Percentiles rank a stretch among this genome's conserved stretches.
These are phyloP conservation scores for Platanthera zijinensis DNA, from an alignment of 106 monocot genomes.

Conservation along the genomic window DNA sequence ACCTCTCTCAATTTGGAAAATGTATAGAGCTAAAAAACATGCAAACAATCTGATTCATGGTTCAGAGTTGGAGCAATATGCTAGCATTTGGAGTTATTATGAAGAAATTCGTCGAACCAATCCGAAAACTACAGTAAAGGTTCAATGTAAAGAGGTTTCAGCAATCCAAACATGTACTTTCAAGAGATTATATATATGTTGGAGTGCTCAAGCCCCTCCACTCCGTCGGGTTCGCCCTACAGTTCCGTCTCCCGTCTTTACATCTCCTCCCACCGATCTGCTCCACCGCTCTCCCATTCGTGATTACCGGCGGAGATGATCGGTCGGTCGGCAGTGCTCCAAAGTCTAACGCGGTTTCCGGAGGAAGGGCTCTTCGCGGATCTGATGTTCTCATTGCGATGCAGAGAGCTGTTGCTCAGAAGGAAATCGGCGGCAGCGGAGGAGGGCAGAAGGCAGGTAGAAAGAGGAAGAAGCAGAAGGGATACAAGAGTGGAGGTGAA, in stretches of 20 bases:
- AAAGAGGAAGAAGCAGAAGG: not conserved
- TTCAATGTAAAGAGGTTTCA: too few species aligned
- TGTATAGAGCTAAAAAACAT: too few species aligned
- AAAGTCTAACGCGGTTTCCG: not conserved
- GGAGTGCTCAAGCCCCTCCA: not conserved
- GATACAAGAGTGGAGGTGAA: not conserved
- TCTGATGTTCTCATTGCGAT: conserved; percentile 17
- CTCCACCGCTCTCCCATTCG: not conserved
- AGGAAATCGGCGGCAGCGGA: not conserved
- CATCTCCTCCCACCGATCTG: not conserved
- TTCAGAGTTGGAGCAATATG: too few species aligned
- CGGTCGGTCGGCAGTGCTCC: not conserved
- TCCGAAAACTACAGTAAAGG: too few species aligned
- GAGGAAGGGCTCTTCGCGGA: conserved; percentile 1
- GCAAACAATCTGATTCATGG: too few species aligned
- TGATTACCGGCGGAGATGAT: not conserved
- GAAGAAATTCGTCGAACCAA: too few species aligned
- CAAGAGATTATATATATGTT: too few species aligned
- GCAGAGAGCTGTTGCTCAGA: conserved; percentile 7
- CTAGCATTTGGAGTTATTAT: too few species aligned
- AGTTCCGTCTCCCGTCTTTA: not conserved
- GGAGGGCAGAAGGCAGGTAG: not conserved
- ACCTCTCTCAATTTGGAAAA: too few species aligned
- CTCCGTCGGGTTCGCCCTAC: not conserved
- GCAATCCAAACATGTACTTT: too few species aligned